phyloP scores from a whole-genome alignment of 306 rosid species.

The Calophaca sinica region DNA sequence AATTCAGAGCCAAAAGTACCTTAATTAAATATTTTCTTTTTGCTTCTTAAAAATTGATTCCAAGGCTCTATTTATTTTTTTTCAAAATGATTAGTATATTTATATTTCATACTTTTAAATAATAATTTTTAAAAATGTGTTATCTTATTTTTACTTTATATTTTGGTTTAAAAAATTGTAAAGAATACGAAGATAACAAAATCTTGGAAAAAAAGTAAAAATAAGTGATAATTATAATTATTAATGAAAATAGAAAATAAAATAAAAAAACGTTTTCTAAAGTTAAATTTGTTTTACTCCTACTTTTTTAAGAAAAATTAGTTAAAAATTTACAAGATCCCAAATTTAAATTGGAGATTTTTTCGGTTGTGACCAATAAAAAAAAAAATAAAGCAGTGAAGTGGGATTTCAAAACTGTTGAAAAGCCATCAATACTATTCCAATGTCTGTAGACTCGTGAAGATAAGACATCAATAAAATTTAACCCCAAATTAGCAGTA shows the following conservation, averaged over 20 bases:
- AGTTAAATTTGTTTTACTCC: not conserved
- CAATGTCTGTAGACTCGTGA: conserved; percentile 38
- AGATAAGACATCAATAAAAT: conserved; percentile 35
- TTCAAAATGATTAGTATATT: not conserved
- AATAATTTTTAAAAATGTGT: not conserved
- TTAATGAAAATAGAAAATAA: not conserved
- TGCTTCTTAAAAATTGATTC: no score
- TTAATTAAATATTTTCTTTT: not conserved
- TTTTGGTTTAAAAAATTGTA: not conserved
- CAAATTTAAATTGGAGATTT: not conserved
- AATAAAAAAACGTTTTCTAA: not conserved
- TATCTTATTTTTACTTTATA: not conserved
- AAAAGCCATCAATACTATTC: not conserved
- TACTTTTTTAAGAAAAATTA: not conserved
- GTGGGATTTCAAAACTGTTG: not conserved
- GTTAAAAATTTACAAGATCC: not conserved
- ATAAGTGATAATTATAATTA: not conserved
- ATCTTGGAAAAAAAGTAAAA: no score
- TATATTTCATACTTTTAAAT: not conserved
- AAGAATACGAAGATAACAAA: not conserved
- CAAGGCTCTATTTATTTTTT: not conserved
- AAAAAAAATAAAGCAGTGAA: not conserved
- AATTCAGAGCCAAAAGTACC: conserved; percentile 38
- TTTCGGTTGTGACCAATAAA: no score
- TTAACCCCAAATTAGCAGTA: not conserved